phyloP scores from a whole-genome alignment of 306 rosid genomes.

The Vicia villosa region DNA sequence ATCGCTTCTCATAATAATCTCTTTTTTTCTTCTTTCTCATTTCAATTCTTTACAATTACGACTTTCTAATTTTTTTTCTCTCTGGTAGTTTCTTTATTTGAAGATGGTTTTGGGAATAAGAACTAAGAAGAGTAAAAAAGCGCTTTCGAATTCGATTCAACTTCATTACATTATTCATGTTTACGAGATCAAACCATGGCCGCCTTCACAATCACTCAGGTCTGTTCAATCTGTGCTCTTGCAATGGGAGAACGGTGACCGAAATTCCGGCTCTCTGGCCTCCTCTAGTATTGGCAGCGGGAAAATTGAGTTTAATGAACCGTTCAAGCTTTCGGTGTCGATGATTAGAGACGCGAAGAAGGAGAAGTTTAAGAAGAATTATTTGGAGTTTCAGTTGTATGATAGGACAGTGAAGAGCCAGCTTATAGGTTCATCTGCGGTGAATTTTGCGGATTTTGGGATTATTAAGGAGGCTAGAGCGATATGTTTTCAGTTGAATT shows the following conservation, averaged over 20 bases:
- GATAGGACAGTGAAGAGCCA: slow-evolving; percentile 65
- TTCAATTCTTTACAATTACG: neutral
- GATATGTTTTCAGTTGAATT: slow-evolving; percentile 50
- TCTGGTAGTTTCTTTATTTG: slow-evolving; percentile 4
- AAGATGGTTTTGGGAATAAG: slow-evolving; percentile 84
- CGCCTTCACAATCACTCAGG: slow-evolving; percentile 57
- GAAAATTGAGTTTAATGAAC: slow-evolving; percentile 49
- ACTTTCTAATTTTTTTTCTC: too few relatives aligned
- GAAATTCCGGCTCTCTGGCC: slow-evolving; percentile 49
- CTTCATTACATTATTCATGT: slow-evolving; percentile 63
- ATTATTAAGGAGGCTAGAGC: slow-evolving; percentile 48
- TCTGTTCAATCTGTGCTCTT: slow-evolving; percentile 59
- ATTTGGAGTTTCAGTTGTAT: slow-evolving; percentile 66
- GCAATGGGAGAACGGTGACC: slow-evolving; percentile 77
- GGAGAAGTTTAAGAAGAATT: slow-evolving; percentile 63
- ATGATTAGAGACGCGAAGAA: slow-evolving; percentile 52
- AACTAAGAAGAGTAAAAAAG: slow-evolving; percentile 64
- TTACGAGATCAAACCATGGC: slow-evolving; percentile 83
- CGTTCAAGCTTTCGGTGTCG: slow-evolving; percentile 60
- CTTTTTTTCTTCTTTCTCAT: too few relatives aligned
- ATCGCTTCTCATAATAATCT: neutral
- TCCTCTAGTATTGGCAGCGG: slow-evolving; percentile 45
- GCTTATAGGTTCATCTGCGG: slow-evolving; percentile 59
- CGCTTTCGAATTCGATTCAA: slow-evolving; percentile 47
- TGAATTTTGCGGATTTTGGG: slow-evolving; percentile 79